phyloP scores from a whole-genome alignment of 2,329 filamentous ascomycete genomes.

The Botryotinia globosa region DNA sequence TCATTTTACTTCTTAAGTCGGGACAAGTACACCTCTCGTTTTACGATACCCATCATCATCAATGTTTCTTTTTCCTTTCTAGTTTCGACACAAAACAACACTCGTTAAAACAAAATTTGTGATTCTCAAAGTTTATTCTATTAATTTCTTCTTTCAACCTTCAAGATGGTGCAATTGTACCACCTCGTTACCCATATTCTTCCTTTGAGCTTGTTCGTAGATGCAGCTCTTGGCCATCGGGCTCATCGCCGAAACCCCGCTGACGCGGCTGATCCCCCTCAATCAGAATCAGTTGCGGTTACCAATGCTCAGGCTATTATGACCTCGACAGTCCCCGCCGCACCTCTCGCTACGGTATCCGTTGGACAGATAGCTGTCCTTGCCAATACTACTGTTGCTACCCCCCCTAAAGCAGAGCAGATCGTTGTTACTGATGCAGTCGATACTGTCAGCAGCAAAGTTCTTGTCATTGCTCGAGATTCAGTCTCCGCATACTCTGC shows the following conservation, averaged over 20 bases:
- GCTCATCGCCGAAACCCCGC: slow-evolving; percentile 6
- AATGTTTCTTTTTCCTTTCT: background rate
- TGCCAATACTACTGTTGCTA: slow-evolving; percentile 19
- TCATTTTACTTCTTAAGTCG: slow-evolving; percentile 16
- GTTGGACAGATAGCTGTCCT: slow-evolving; percentile 5
- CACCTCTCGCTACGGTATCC: slow-evolving; percentile 11
- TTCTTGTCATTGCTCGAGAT: slow-evolving; percentile 56
- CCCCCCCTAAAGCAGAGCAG: background rate
- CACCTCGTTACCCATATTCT: slow-evolving; percentile 15
- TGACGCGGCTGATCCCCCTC: background rate
- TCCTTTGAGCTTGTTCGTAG: slow-evolving; percentile 9
- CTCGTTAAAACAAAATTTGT: background rate
- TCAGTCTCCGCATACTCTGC: slow-evolving; percentile 48
- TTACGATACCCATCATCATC: background rate
- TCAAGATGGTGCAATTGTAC: slow-evolving; percentile 15
- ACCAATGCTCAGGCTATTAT: slow-evolving; percentile 15
- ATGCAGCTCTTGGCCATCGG: slow-evolving; percentile 20
- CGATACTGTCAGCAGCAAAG: slow-evolving; percentile 43
- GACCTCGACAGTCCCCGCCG: slow-evolving; percentile 11
- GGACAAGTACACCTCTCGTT: background rate
- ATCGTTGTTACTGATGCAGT: background rate
- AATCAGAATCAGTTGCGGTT: slow-evolving; percentile 17
- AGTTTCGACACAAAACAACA: background rate
- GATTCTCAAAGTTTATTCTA: background rate
- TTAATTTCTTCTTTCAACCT: background rate